phyloP scores from a whole-genome alignment of 805 yeast species.

The Starmerella bombi region DNA sequence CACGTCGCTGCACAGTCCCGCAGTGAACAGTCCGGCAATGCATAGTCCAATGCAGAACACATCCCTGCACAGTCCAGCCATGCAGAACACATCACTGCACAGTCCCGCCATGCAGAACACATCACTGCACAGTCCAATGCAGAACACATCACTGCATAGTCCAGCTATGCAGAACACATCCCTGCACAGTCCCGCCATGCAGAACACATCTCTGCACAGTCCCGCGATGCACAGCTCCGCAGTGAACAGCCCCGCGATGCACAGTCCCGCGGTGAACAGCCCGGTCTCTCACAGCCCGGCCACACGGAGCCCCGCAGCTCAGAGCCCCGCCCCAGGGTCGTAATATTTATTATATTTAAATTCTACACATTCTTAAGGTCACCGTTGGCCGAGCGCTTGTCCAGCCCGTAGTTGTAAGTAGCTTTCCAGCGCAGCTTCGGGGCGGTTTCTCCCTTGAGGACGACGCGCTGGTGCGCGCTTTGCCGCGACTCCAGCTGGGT shows the following conservation, averaged over 20 bases:
- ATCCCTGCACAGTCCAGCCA: background rate
- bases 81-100: background rate
- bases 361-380: conserved; percentile 26
- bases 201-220: background rate
- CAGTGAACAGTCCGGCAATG: background rate
- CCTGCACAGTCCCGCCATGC: background rate
- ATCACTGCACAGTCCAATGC: too few species aligned
- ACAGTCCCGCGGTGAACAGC: background rate
- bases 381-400: conserved; percentile 31
- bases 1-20: background rate
- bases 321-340: background rate
- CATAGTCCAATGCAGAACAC: too few species aligned
- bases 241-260: background rate
- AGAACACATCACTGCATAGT: too few species aligned
- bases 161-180: background rate
- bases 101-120: background rate
- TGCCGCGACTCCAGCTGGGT: conserved; percentile 38
- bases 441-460: conserved; percentile 26
- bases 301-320: too few species aligned
- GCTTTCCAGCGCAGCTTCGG: conserved; percentile 68
- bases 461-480: conserved; percentile 43
- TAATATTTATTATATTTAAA: too few species aligned
- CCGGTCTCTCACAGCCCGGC: too few species aligned
- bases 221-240: background rate
- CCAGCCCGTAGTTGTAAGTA: conserved; percentile 40